Base-by-base conservation (phyloP, 2,329 filamentous ascomycete genomes). In the Didymella segeticola region DNA sequence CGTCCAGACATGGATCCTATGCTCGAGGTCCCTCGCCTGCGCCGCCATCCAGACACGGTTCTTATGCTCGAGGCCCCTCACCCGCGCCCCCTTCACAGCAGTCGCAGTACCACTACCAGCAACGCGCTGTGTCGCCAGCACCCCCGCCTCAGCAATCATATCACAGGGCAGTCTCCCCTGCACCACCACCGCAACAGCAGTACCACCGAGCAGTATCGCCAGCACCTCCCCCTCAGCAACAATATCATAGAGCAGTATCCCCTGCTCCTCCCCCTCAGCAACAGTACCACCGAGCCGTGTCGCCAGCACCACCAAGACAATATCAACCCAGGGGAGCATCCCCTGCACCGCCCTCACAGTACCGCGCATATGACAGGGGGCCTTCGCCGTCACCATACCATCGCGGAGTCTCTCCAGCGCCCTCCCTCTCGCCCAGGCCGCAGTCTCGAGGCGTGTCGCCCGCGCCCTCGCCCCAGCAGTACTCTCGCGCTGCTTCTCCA, bases 321-420 rank as follows among this genome's bases (percentile, higher is more conserved):
- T 53, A 62, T 19, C 60, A 70, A 22, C 59, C 60, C 0, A 61
- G 69, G 37, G 66, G 59, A 5, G 48, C 55, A 2, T 73, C 71
- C 23, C 71, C 71, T 27, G 67, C 67, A 22, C 72, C 55, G 65
- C 71, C 52, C 8, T 47, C 43, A 38, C 63, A 68, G 9, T 62
- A 65, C 43, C 61, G 67, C 14, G 34, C 58, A 4, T 57, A 67
- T 25, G 60, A 65, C 22, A 58, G 69, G 23, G 67, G 62, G 7
- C 56, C 61, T 7, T 72, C 69, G 11, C 69, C 67, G 7, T 30
- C 46, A 15, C 69, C 69, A 4, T 51, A 68, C 31, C 70, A 73
- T 11, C 68, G 75, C 48, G 73, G 68, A 7, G 64, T 62, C 3
- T 70, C 67, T n/a, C 68, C 65, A 7, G 64, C 63, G 11, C 69